A percentile compares a stretch with the other conserved stretches of the same genome.
Evolutionary conservation across 768 basidiomycete genomes (phyloP).

Genomic region (Lactifluus hygrophoroides): DNA sequence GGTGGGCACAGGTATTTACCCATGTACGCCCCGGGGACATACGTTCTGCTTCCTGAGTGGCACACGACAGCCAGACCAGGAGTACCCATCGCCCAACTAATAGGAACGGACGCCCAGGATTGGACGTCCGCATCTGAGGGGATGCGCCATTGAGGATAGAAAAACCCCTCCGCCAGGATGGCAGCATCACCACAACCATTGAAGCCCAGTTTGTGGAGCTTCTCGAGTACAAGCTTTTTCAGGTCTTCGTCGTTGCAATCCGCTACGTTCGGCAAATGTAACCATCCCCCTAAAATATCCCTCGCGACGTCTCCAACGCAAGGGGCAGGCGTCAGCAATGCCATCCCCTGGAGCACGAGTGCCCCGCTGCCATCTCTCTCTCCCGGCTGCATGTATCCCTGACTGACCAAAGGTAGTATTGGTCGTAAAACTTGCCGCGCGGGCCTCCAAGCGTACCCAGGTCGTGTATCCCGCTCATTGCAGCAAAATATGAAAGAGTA

Average conservation of each 20-base stretch:
- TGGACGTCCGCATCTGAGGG: background rate
- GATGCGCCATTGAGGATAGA: background rate
- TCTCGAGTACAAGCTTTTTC: background rate
- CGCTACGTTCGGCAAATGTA: background rate
- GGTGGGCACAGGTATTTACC: background rate
- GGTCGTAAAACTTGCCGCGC: background rate
- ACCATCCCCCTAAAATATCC: background rate
- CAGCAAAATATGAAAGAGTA: conserved; percentile 21
- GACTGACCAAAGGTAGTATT: background rate
- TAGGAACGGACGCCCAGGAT: background rate
- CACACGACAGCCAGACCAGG: conserved; percentile 2
- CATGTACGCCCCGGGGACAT: background rate
- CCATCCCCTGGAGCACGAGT: background rate
- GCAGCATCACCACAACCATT: background rate
- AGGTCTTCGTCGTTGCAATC: background rate
- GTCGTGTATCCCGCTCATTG: background rate
- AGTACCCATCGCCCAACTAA: background rate
- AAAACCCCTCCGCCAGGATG: background rate
- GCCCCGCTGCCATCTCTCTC: background rate
- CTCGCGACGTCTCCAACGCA: background rate
- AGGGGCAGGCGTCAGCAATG: background rate
- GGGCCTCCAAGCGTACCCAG: background rate
- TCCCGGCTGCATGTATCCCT: background rate
- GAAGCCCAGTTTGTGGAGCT: background rate
- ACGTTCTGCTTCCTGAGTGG: background rate